Percentiles rank a stretch among this genome's conserved stretches.
These are phyloP conservation scores for Pythium dissotocum DNA, from an alignment of 352 stramenopile genomes.

Conservation along the genomic window DNA sequence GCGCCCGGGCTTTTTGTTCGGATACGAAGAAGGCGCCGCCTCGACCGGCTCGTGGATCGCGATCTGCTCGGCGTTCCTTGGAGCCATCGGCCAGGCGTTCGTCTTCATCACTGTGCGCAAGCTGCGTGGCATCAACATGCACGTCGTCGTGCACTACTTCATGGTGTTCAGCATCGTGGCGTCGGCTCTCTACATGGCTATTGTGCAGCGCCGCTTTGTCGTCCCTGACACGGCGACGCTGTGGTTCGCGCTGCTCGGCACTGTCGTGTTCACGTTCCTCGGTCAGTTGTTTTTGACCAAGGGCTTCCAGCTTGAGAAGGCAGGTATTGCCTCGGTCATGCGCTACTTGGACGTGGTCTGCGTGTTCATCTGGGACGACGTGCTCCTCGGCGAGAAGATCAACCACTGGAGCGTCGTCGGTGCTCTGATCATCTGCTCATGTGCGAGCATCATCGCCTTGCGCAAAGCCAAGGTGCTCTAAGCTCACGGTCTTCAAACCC, in stretches of 20 bases:
- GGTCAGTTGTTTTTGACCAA: conserved; percentile 75
- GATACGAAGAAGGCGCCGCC: conserved; percentile 41
- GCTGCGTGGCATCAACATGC: conserved; percentile 52
- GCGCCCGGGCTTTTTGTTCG: conserved; percentile 41
- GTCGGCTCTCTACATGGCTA: conserved; percentile 51
- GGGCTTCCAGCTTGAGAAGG: conserved; percentile 83
- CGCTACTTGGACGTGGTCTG: conserved; percentile 84
- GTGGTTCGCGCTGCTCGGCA: conserved; percentile 55
- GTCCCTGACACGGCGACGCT: conserved; percentile 38
- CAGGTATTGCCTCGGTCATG: conserved; percentile 83
- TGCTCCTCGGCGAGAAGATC: conserved; percentile 63
- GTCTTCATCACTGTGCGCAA: conserved; percentile 74
- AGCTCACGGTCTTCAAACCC: no score
- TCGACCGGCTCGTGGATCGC: conserved; percentile 53
- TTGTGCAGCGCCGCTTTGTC: conserved; percentile 57
- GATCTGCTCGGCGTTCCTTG: conserved; percentile 50
- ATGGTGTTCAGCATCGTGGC: conserved; percentile 58
- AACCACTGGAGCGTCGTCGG: conserved; percentile 76
- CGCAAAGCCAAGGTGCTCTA: conserved; percentile 42
- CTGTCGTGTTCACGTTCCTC: conserved; percentile 66
- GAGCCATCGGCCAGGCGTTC: conserved; percentile 62
- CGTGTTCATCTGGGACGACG: conserved; percentile 77
- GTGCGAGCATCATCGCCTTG: conserved; percentile 60
- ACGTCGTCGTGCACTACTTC: conserved; percentile 81
- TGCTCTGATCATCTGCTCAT: conserved; percentile 66